Conservation (phyloP, 192 early-diverging fungal genomes). For the Entomortierella lignicola region DNA sequence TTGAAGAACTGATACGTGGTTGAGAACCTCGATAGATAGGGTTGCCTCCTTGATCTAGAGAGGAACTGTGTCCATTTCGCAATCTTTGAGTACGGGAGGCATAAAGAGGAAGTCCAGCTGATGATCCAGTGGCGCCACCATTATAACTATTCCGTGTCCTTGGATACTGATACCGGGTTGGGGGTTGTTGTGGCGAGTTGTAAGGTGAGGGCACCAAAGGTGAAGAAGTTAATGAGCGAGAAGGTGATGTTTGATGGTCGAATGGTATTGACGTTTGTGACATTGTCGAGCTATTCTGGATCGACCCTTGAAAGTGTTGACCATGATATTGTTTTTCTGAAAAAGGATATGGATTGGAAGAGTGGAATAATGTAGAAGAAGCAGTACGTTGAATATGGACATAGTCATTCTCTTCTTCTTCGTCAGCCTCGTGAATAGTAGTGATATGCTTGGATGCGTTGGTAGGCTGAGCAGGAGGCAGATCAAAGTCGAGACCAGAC, state of each 20-base stretch:
- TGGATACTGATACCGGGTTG: constrained; percentile 44
- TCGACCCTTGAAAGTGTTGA: neutral
- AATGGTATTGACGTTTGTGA: constrained; percentile 16
- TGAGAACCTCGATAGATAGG: constrained; percentile 29
- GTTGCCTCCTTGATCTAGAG: constrained; percentile 38
- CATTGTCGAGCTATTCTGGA: neutral
- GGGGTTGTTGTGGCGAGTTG: constrained; percentile 28
- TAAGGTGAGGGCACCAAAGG: constrained; percentile 32
- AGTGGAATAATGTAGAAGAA: neutral
- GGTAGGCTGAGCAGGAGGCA: constrained; percentile 23
- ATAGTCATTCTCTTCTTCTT: constrained; percentile 44
- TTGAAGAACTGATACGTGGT: constrained; percentile 26
- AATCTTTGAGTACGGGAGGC: constrained; percentile 46
- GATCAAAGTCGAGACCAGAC: constrained; percentile 47
- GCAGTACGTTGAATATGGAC: constrained; percentile 17
- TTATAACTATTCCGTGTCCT: constrained; percentile 20
- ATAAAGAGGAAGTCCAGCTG: constrained; percentile 28
- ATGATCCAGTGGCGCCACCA: constrained; percentile 5
- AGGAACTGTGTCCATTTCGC: constrained; percentile 41
- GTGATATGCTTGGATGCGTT: constrained; percentile 30
- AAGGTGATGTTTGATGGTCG: constrained; percentile 21
- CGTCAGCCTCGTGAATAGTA: constrained; percentile 46
- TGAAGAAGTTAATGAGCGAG: constrained; percentile 24
- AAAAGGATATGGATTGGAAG: neutral
- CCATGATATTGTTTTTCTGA: constrained; percentile 17